Base-by-base conservation (phyloP, 208 protist genomes). In the Trypanosomatidae sp. region DNA sequence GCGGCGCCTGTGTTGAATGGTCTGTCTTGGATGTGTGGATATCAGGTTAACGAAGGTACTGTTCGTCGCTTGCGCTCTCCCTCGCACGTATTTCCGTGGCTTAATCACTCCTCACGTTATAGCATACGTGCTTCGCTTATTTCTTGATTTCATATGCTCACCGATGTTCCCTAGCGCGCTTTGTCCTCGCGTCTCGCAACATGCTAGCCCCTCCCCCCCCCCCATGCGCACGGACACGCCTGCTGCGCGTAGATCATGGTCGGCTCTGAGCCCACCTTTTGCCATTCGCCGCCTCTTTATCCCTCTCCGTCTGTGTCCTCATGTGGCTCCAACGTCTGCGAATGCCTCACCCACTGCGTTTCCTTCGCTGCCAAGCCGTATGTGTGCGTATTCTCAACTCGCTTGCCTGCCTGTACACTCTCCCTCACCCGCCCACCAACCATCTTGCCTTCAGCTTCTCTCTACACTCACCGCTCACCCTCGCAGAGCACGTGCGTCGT, bases 141-240 rank as follows among this genome's bases (percentile, higher is more conserved):
- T 25, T 65, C 9, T 46, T 17, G 9, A 1, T 44, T 65, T 62
- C 1, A 3, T 13, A 47, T 19, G 22, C 25, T 44, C n/a, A 65
- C 22, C 33, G 19, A 65, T 65, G 60, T 65, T 44, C 39, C 60
- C 44, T 46, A 47, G 39, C 39, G 60, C 39, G 60, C 39, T n/a
- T 30, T 44, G 33, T 2, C 46, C 36, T 46, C 39, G 33, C 39
- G 15, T 44, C 39, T 46, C 60, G 25, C 36, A 30, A 30, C 17
- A 47, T 3, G 36, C 22, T 44, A 47, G 46, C 9, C 36, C 33
- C 36, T 12, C 22, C 60, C 22, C 4, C 30, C 8, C 53, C n/a
- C 15, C 5, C 60, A 19, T 25, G 25, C 53, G 46, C 46, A 49
- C 9, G 55, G 15, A 30, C 22, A 36, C 30, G 13, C 4, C 0